Evolutionary conservation across 306 rosid species (phyloP).

Genomic region (Abrus precatorius): DNA sequence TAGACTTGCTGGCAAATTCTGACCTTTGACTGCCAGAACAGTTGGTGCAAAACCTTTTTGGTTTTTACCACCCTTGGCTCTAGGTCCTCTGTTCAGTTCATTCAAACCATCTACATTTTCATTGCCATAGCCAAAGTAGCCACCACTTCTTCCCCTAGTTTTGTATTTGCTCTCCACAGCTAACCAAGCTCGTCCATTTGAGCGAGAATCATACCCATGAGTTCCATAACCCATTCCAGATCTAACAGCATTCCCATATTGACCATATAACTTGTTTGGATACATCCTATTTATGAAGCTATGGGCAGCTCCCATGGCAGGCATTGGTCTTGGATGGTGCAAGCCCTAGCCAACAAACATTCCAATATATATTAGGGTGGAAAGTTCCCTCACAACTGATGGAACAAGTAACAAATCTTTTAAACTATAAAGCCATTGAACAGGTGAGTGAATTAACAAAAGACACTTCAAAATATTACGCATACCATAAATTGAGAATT

Average conservation of each 20-base stretch:
- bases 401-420: neutral
- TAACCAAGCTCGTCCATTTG: conserved; percentile 83
- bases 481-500: conserved; percentile 82
- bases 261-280: conserved; percentile 79
- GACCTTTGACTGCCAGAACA: conserved; percentile 75
- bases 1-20: conserved; percentile 58
- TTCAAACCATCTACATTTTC: conserved; percentile 92
- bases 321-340: conserved; percentile 89
- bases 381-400: neutral
- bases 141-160: conserved; percentile 86
- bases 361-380: too few species aligned
- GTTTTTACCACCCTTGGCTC: conserved; percentile 86
- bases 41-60: conserved; percentile 71
- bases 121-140: conserved; percentile 82
- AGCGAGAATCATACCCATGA: conserved; percentile 83
- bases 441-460: neutral
- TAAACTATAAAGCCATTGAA: neutral
- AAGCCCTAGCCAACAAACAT: conserved; percentile 59
- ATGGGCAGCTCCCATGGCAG: conserved; percentile 73
- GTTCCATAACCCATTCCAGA: conserved; percentile 86
- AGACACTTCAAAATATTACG: neutral
- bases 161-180: conserved; percentile 87
- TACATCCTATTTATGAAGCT: conserved; percentile 80
- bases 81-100: conserved; percentile 90
- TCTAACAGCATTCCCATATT: conserved; percentile 77